Base-by-base conservation (phyloP, 768 basidiomycete genomes). In the Butyriboletus loyo region DNA sequence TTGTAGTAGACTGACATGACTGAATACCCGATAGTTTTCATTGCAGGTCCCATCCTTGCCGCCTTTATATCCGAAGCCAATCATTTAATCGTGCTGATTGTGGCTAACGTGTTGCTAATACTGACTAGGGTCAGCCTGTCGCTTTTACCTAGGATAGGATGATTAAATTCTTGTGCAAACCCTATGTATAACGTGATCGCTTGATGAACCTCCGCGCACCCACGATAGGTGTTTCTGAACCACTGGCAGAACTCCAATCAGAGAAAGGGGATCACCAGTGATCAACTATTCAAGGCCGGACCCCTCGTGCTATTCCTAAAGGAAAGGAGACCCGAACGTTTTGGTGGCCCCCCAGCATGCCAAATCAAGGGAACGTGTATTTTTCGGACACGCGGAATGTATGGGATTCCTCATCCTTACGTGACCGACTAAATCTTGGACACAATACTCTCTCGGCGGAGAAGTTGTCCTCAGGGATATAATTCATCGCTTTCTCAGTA, bases 1-100 rank as follows among this genome's bases (percentile, higher is more conserved):
- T 27, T 21, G 25, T 48, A 36, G 21, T 40, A 19, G 28, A 42
- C 6, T 19, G 44, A 15, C 57, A 58, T 58, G 50, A 25, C 13
- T 8, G 52, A 25, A 3, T 21, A n/a, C n/a, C n/a, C n/a, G n/a
- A n/a, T n/a, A n/a, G 21, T 48, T 28, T 37, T 15, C 15, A 2
- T 15, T 25, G 24, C 15, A 25, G 24, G 22, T 17, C 14, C 38
- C 10, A 2, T 3, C 13, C 15, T 22, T 21, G 38, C 24, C 4
- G 8, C 22, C 15, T 40, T 24, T 40, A 40, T 25, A 24, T 24
- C n/a, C n/a, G n/a, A n/a, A n/a, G n/a, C n/a, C n/a, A n/a, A n/a
- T n/a, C n/a, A n/a, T n/a, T n/a, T n/a, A n/a, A n/a, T n/a, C n/a
- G n/a, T n/a, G n/a, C n/a, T n/a, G n/a, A n/a, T n/a, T n/a, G n/a